Evolutionary conservation across 2,329 filamentous ascomycete species (phyloP).

Genomic region (Colletotrichum acutatum): DNA sequence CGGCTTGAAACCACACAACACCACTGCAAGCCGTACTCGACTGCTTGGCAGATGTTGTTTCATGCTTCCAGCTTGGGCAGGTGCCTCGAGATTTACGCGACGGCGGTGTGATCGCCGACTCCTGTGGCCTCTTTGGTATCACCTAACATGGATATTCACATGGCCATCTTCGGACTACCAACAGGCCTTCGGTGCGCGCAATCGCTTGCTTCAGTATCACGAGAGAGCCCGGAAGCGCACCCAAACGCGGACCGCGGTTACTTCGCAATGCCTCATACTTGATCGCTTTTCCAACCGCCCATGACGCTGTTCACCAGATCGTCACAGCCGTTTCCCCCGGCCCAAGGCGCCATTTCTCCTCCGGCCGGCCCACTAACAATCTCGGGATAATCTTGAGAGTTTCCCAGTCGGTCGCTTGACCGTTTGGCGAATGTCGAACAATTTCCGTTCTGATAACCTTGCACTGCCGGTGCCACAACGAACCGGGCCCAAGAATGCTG

Average conservation of each 20-base stretch:
- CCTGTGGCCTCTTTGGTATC: background rate
- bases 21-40: background rate
- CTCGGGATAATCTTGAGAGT: conserved; percentile 29
- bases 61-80: background rate
- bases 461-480: conserved; percentile 22
- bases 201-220: background rate
- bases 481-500: conserved; percentile 1
- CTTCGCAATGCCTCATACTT: background rate
- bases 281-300: background rate
- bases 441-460: conserved; percentile 30
- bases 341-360: background rate
- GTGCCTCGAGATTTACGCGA: background rate
- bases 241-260: background rate
- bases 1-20: background rate
- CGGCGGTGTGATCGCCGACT: background rate
- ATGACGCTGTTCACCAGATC: background rate
- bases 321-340: conserved; percentile 3
- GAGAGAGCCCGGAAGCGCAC: background rate
- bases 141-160: background rate
- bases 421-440: background rate
- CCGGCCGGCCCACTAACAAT: conserved; percentile 25
- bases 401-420: conserved; percentile 21
- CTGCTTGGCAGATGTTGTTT: background rate
- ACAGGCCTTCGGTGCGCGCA: background rate
- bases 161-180: background rate